Base-by-base conservation (phyloP, 257 asterid species). In the Capsicum baccatum region DNA sequence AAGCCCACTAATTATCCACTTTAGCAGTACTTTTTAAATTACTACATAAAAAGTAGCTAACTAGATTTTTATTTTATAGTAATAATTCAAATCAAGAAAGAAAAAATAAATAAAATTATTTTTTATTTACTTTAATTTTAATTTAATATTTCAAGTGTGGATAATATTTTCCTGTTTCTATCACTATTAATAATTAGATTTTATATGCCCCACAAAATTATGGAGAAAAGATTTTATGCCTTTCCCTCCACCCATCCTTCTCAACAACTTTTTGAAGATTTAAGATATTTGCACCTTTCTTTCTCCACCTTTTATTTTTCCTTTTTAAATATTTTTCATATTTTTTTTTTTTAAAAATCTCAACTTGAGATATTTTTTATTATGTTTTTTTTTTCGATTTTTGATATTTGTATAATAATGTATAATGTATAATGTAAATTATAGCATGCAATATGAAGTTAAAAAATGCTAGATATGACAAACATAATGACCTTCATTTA, bases 261-360 rank as follows among this genome's bases (percentile, higher is more conserved):
- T 76, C 81, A 76, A 76, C 48, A 26, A 63, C 81, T 52, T 76
- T 76, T 13, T 13, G 80, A 19, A 74, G 44, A 19, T 76, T 50
- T 13, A 26, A 52, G 81, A 76, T 76, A 76, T 76, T 76, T 76
- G 11, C 52, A 26, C 3, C 48, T 76, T 76, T 76, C 48, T 52
- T 52, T 76, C 39, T 52, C 48, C 26, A 76, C 63, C 80, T 74
- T 48, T 50, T 48, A 7, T 48, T 74, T 48, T 67, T 64, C 33
- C 17, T 0, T 8, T 66, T 13, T 66, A 1, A 66, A 0, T 11
- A 12, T n/a, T 42, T 14, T 1, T 15, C 16, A 39, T 39, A 8
- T 15, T 26, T 26, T 26, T 26, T 26, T 26, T 26, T 26, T 26
- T 26, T 5, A 47, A 4, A 17, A 2, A 3, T 44, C 35, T 15